A percentile compares a stretch with the other conserved stretches of the same genome.
Evolutionary conservation across 2,329 filamentous ascomycete species (phyloP).

Genomic region (Exophiala aquamarina): DNA sequence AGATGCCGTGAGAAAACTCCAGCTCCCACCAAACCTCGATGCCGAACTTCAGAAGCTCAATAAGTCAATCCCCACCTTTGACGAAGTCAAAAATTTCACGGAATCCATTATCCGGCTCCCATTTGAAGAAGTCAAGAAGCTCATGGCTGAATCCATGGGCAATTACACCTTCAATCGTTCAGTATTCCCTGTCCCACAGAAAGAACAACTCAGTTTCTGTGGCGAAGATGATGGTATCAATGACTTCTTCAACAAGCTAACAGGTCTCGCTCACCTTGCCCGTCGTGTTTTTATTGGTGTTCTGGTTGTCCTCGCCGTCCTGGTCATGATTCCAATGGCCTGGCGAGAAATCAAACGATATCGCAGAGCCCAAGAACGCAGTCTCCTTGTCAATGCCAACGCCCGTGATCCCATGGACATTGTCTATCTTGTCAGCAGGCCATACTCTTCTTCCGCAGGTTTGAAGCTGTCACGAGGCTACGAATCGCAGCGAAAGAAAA

Average conservation of each 20-base stretch:
- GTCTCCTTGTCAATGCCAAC: conserved; percentile 63
- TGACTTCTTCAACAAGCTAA: conserved; percentile 76
- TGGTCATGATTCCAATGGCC: conserved; percentile 75
- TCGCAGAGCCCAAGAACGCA: conserved; percentile 68
- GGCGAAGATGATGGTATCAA: conserved; percentile 79
- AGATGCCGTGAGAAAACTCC: conserved; percentile 66
- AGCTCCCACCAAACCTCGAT: conserved; percentile 68
- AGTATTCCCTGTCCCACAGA: conserved; percentile 78
- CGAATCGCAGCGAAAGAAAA: conserved; percentile 63
- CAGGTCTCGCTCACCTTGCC: conserved; percentile 64
- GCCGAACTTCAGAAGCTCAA: conserved; percentile 72
- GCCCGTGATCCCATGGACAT: conserved; percentile 81
- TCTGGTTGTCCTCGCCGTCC: conserved; percentile 67
- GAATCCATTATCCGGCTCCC: conserved; percentile 72
- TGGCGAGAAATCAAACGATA: conserved; percentile 78
- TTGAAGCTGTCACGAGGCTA: conserved; percentile 60
- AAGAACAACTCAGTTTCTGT: conserved; percentile 83
- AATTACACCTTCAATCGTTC: conserved; percentile 75
- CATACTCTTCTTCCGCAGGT: conserved; percentile 70
- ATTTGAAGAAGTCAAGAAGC: conserved; percentile 74
- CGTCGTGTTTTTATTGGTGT: conserved; percentile 75
- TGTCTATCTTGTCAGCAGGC: conserved; percentile 81
- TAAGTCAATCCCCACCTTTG: conserved; percentile 76
- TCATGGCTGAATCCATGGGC: conserved; percentile 70
- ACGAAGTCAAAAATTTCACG: conserved; percentile 79